phyloP scores from a whole-genome alignment of 2,329 filamentous ascomycete species.

The Cercospora canescens region DNA sequence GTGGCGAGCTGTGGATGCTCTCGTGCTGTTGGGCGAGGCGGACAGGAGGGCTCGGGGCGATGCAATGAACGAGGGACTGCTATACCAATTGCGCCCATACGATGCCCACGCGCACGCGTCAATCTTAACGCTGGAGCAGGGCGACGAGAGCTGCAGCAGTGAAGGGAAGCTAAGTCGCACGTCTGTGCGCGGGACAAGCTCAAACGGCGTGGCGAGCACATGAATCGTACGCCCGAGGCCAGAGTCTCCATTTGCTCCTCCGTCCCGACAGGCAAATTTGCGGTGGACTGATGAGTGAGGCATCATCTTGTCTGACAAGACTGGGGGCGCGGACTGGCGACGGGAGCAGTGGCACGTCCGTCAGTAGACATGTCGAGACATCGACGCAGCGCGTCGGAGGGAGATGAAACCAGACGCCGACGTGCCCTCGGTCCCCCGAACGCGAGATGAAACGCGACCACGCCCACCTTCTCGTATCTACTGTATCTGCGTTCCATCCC shows the following conservation, averaged over 20 bases:
- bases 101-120: constrained; percentile 2
- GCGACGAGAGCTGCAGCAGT: background rate
- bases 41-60: background rate
- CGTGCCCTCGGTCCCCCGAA: background rate
- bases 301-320: too few relatives aligned
- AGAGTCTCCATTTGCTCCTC: background rate
- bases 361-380: too few relatives aligned
- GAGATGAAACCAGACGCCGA: background rate
- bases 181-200: constrained; percentile 3
- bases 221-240: background rate
- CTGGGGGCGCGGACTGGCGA: background rate
- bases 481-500: background rate
- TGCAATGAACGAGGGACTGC: constrained; percentile 1
- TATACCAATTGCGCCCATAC: background rate
- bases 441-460: background rate
- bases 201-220: constrained; percentile 3
- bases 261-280: background rate
- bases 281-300: background rate
- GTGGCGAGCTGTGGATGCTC: background rate
- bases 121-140: background rate
- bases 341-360: background rate
- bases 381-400: background rate
- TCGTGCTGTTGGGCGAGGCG: background rate
- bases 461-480: background rate
- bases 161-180: background rate